Evolutionary conservation across 164 flowering plant species (phyloP).

Genomic region (Protea cynaroides): DNA sequence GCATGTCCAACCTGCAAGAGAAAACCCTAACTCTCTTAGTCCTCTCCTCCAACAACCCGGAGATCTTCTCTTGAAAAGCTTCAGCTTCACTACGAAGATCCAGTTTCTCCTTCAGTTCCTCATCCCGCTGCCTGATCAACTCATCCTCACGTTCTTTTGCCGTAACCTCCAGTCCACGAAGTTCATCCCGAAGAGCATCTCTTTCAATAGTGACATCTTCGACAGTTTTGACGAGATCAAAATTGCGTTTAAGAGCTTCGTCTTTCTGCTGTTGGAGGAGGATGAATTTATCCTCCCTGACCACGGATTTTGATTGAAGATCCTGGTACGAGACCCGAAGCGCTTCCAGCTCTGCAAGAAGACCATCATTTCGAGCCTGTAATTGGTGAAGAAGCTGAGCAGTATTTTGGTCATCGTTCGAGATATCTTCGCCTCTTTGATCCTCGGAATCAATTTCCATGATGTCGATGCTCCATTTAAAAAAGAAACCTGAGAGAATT

Average conservation of each 20-base stretch:
- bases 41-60: conserved; percentile 21
- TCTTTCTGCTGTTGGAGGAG: conserved; percentile 22
- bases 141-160: conserved; percentile 19
- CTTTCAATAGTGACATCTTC: conserved; percentile 25
- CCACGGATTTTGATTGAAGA: conserved; percentile 18
- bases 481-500: not conserved
- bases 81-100: conserved; percentile 13
- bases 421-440: conserved; percentile 9
- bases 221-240: conserved; percentile 6
- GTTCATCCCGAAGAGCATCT: conserved; percentile 18
- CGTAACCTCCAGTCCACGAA: conserved; percentile 14
- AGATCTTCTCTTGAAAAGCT: conserved; percentile 8
- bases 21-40: conserved; percentile 15
- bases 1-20: conserved; percentile 11
- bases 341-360: conserved; percentile 25
- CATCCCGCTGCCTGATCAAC: conserved; percentile 16
- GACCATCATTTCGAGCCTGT: conserved; percentile 14
- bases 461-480: conserved; percentile 15
- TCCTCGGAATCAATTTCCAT: conserved; percentile 16
- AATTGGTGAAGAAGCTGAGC: conserved; percentile 1
- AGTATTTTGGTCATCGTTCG: not conserved
- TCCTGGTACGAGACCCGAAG: conserved; percentile 15
- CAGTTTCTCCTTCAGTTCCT: conserved; percentile 11
- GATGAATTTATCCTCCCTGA: conserved; percentile 16
- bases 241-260: conserved; percentile 12